phyloP scores from a whole-genome alignment of 208 protist species.

The Leishmania guyanensis region DNA sequence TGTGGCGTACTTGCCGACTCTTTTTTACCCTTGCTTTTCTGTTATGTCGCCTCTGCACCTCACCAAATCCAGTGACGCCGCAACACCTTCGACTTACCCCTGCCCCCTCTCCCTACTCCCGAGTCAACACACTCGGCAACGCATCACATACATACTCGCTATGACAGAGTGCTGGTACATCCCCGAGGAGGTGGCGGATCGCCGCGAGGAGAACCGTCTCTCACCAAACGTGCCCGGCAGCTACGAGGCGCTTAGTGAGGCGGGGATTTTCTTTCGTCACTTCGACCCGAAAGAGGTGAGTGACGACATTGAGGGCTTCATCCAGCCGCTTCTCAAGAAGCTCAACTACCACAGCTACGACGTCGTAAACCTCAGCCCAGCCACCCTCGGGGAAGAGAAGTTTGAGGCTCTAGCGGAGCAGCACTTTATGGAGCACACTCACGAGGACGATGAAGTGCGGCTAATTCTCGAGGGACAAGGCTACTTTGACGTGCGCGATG shows the following conservation, averaged over 20 bases:
- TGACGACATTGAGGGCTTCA: constrained; percentile 34
- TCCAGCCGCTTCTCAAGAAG: constrained; percentile 39
- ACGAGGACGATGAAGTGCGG: constrained; percentile 92
- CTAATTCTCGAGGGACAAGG: constrained; percentile 68
- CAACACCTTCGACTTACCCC: not conserved
- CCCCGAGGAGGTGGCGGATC: constrained; percentile 42
- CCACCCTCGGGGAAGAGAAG: constrained; percentile 34
- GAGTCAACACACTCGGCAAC: not conserved
- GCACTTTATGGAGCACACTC: constrained; percentile 84
- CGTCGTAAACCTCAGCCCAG: constrained; percentile 39
- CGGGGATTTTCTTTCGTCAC: constrained; percentile 47
- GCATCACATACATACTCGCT: not conserved
- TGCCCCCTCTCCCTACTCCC: not conserved
- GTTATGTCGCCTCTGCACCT: not conserved
- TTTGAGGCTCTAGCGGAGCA: constrained; percentile 50
- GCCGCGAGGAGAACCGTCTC: constrained; percentile 51
- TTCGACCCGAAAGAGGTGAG: constrained; percentile 35
- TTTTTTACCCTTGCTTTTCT: not conserved
- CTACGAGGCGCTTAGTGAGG: constrained; percentile 43
- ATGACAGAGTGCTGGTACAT: constrained; percentile 75
- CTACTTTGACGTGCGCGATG: constrained; percentile 89
- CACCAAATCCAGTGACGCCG: not conserved
- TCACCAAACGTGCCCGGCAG: constrained; percentile 43
- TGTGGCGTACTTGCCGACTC: not conserved
- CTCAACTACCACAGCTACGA: constrained; percentile 60